These are phyloP conservation scores for Omphalotus guepiniiformis DNA, from an alignment of 768 basidiomycete species.

Conservation along the genomic window DNA sequence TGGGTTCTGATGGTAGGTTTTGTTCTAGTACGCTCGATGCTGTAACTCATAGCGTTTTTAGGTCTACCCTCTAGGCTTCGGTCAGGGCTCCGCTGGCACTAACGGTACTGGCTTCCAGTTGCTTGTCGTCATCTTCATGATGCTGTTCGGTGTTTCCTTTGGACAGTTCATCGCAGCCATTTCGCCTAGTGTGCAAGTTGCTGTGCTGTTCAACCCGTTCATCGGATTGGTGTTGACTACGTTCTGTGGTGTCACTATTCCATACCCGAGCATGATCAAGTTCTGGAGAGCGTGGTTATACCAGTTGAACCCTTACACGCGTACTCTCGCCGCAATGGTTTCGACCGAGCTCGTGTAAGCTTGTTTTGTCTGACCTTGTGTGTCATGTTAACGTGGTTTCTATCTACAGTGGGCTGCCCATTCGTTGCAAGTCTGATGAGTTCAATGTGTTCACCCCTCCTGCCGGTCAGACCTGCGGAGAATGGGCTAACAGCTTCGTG, in stretches of 20 bases:
- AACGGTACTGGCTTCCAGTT: conserved; percentile 72
- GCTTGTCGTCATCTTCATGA: conserved; percentile 64
- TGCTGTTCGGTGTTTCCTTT: conserved; percentile 67
- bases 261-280: conserved; percentile 52
- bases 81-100: conserved; percentile 50
- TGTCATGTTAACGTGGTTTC: background rate
- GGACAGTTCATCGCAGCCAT: conserved; percentile 73
- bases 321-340: conserved; percentile 66
- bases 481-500: conserved; percentile 72
- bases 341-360: conserved; percentile 71
- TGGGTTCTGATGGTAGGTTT: conserved; percentile 63
- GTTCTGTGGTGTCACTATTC: conserved; percentile 82
- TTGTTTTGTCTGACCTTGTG: conserved; percentile 1
- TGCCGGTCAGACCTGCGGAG: conserved; percentile 61
- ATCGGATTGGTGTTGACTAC: conserved; percentile 56
- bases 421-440: conserved; percentile 64
- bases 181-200: conserved; percentile 73
- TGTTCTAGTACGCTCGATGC: conserved; percentile 25
- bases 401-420: conserved; percentile 49
- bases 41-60: conserved; percentile 27
- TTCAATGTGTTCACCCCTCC: conserved; percentile 73
- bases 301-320: conserved; percentile 65
- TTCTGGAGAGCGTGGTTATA: conserved; percentile 85
- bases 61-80: conserved; percentile 68
- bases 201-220: conserved; percentile 80